These are phyloP conservation scores for Pholiota microspora DNA, from an alignment of 768 basidiomycete genomes.

Conservation along the genomic window DNA sequence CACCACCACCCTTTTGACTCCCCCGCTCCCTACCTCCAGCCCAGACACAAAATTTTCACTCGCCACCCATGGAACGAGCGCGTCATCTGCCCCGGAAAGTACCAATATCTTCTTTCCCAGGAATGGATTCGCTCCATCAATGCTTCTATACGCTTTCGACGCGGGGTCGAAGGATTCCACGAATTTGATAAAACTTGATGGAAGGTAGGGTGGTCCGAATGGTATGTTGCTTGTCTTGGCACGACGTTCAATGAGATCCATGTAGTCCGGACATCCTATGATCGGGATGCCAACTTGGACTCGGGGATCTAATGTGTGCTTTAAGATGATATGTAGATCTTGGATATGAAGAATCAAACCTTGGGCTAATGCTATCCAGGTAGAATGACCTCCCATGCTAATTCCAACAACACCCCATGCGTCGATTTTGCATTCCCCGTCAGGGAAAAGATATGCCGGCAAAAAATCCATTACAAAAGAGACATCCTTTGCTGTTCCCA, in stretches of 20 bases:
- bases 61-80: slow-evolving; percentile 63
- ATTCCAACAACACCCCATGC: slow-evolving; percentile 75
- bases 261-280: slow-evolving; percentile 74
- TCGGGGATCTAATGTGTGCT: slow-evolving; percentile 38
- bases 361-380: slow-evolving; percentile 66
- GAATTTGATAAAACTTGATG: slow-evolving; percentile 46
- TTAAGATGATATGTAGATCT: background rate
- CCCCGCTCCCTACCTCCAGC: slow-evolving; percentile 49
- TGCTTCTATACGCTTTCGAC: slow-evolving; percentile 32
- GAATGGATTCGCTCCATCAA: slow-evolving; percentile 49
- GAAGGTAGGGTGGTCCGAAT: slow-evolving; percentile 54
- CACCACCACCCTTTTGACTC: slow-evolving; percentile 55
- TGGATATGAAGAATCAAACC: slow-evolving; percentile 24
- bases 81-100: slow-evolving; percentile 64
- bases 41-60: slow-evolving; percentile 54
- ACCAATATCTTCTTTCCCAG: slow-evolving; percentile 72
- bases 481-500: slow-evolving; percentile 72
- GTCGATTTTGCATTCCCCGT: slow-evolving; percentile 54
- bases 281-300: slow-evolving; percentile 47
- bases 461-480: slow-evolving; percentile 82
- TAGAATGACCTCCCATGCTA: slow-evolving; percentile 82
- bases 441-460: slow-evolving; percentile 70
- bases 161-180: slow-evolving; percentile 48
- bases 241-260: slow-evolving; percentile 53
- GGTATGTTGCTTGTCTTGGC: slow-evolving; percentile 42